Percentiles rank a stretch among this genome's conserved stretches.
Conservation (phyloP, 208 protist genomes). For the Trypanosoma caninum region DNA sequence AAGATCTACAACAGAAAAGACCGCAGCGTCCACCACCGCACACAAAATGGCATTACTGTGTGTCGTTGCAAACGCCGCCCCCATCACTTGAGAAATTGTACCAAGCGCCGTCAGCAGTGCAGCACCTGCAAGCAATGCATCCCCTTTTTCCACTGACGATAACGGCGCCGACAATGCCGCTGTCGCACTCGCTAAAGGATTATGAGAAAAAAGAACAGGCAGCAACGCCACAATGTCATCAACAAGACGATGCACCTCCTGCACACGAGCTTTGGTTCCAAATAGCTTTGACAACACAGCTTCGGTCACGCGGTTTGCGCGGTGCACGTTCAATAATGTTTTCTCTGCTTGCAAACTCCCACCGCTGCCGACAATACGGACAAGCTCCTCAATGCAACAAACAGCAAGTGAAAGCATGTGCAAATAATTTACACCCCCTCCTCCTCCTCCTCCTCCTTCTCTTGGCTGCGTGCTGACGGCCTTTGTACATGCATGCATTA, state of each 20-base stretch:
- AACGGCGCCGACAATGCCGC: neutral
- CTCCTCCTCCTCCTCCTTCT: neutral
- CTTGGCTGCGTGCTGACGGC: neutral
- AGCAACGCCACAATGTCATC: conserved; percentile 18
- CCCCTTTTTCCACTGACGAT: neutral
- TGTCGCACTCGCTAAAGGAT: neutral
- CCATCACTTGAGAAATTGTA: conserved; percentile 44
- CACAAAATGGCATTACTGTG: conserved; percentile 53
- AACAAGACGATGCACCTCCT: conserved; percentile 57
- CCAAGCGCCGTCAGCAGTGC: conserved; percentile 39
- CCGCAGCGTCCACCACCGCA: conserved; percentile 38
- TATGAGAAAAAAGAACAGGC: conserved; percentile 10
- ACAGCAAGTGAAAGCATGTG: conserved; percentile 43
- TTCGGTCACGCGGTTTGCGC: conserved; percentile 66
- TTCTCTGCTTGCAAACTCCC: conserved; percentile 85
- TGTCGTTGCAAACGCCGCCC: conserved; percentile 45
- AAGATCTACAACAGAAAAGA: conserved; percentile 56
- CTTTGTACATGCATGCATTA: conserved; percentile 27
- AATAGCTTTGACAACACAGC: conserved; percentile 73
- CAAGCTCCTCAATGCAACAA: conserved; percentile 76
- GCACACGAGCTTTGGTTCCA: conserved; percentile 70
- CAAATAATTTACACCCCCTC: conserved; percentile 22
- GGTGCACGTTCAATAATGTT: conserved; percentile 78
- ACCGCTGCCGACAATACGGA: conserved; percentile 80
- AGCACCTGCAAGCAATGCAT: conserved; percentile 44